These are phyloP conservation scores for Athelia psychrophila DNA, from an alignment of 1,284 basidiomycete genomes.

Conservation along the genomic window DNA sequence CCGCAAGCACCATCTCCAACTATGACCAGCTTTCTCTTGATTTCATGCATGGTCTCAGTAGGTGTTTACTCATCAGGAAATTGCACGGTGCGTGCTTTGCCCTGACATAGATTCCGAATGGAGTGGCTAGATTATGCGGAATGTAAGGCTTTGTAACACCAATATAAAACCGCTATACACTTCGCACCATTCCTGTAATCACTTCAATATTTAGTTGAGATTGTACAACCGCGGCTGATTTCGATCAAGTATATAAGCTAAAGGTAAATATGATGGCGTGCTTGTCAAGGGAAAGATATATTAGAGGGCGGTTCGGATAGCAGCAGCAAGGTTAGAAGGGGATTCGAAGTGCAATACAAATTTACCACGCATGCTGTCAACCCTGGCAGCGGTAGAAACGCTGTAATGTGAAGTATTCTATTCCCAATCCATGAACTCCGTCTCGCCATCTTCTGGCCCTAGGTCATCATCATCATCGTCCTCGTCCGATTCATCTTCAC, in stretches of 20 bases:
- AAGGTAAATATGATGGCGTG: neutral
- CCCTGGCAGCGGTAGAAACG: neutral
- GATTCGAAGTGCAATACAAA: neutral
- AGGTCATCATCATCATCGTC: constrained; percentile 3
- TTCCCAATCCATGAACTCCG: neutral
- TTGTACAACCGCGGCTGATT: neutral
- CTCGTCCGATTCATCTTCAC: constrained; percentile 4
- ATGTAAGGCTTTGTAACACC: neutral
- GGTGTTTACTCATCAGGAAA: neutral
- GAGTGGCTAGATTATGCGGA: neutral
- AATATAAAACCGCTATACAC: neutral
- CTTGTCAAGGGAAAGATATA: neutral
- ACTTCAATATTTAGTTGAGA: neutral
- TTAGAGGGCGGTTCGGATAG: neutral
- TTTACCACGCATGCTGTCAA: neutral
- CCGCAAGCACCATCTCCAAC: too few relatives aligned
- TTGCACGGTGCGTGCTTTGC: neutral
- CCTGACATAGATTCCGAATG: neutral
- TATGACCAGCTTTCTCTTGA: too few relatives aligned
- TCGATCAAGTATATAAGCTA: neutral
- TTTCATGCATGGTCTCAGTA: too few relatives aligned
- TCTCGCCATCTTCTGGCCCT: neutral
- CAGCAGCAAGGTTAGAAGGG: neutral
- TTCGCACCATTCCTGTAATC: neutral
- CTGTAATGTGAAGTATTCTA: neutral